Evolutionary conservation across 345 rosid species (phyloP).

Genomic region (Hibiscus syriacus): DNA sequence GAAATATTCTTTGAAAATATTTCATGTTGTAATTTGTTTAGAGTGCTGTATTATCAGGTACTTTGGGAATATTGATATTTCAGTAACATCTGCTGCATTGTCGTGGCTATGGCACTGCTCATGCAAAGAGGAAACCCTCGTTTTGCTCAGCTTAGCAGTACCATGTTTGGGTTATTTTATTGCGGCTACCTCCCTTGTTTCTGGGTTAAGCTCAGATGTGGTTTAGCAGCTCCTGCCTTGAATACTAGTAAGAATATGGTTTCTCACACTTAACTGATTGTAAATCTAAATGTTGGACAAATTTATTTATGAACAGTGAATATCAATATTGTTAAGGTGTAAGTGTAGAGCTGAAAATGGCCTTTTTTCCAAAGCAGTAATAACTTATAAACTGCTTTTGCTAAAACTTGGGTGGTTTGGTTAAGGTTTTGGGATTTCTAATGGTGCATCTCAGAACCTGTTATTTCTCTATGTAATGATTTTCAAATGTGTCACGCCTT

Average conservation of each 20-base stretch:
- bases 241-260: slow-evolving; percentile 47
- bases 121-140: slow-evolving; percentile 86
- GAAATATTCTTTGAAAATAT: not conserved
- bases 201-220: slow-evolving; percentile 90
- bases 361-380: not conserved
- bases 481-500: not conserved
- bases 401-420: not conserved
- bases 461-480: not conserved
- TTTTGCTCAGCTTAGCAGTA: slow-evolving; percentile 37
- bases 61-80: slow-evolving; percentile 75
- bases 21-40: not conserved
- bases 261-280: slow-evolving; percentile 3
- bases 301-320: not conserved
- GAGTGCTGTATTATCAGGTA: slow-evolving; percentile 38
- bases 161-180: slow-evolving; percentile 72
- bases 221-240: slow-evolving; percentile 71
- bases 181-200: slow-evolving; percentile 93
- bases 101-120: slow-evolving; percentile 73
- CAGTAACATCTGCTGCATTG: slow-evolving; percentile 72
- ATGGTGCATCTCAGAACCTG: not conserved
- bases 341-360: not conserved
- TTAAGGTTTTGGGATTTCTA: not conserved
- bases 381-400: not conserved
- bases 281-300: not conserved
- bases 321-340: not conserved